Evolutionary conservation across 1,139 yeast genomes (phyloP), one percentile per base, ranked within the genome.

Genomic region (Magnusiomyces sp.): DNA sequence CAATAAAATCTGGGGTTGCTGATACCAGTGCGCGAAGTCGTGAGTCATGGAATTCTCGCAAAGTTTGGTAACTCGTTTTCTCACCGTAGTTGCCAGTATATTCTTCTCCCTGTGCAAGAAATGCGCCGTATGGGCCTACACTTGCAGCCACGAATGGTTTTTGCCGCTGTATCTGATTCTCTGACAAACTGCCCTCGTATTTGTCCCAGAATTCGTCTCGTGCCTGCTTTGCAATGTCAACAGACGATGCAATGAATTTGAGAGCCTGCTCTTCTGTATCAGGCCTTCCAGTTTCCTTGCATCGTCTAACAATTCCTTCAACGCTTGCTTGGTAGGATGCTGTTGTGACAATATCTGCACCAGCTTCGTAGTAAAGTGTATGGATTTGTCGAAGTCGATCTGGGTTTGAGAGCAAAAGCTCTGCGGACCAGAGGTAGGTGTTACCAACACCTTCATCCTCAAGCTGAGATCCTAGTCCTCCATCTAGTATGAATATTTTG

Each of bases 91-190:
- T 69, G 0, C 90, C 90, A 2, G 81, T 79, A 59, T 80, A 83
- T 58, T 83, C 92, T 1, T 81, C 71, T 0, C 89, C 89, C 55
- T 79, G 73, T 27, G 81, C 79, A 40, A 81, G 62, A 55, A 64
- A 78, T 0, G 87, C 82, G 1, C 89, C 90, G 59, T 77, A 83
- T 0, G 92, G 88, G 0, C 90, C 92, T n/a, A 82, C 62, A 9
- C 84, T 77, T 0, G 82, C 89, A 9, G 76, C 76, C 5, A 81
- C 71, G 43, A 51, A 58, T 32, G 59, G 60, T 10, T 50, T 56
- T 9, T 50, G 31, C 34, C 51, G 27, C 31, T 7, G 13, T 13
- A 16, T 11, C 13, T 11, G n/a, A 3, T 36, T 17, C 11, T 33
- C 33, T 9, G 40, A 2, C 13, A 27, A 17, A 6, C 27, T 31